Base-by-base conservation (phyloP, 2,329 filamentous ascomycete species). In the Monosporascus sp. region DNA sequence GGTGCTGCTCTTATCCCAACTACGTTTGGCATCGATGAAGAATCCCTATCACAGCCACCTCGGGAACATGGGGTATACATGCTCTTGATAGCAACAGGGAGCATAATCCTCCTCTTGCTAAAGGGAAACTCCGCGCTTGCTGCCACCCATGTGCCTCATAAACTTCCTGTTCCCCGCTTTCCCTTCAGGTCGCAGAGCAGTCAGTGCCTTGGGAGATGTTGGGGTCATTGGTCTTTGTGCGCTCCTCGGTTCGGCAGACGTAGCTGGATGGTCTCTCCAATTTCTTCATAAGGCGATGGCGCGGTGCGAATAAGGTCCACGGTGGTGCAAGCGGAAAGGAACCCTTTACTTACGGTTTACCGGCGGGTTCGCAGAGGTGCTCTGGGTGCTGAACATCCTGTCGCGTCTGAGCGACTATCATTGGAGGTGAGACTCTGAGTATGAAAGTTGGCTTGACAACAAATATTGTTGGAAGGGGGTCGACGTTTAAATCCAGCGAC, bases 301-400 rank as follows among this genome's bases (percentile, higher is more conserved):
- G 17, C 3, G 18, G 20, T n/a, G n/a, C 8, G 41, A 44, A 44
- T 11, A 11, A 44, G 22, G 41, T 22, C 41, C 48, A 55, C 48
- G 37, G 55, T 39, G 53, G 56, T 42, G 54, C 55, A 51, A 51
- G 48, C 31, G 55, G 54, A 51, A 59, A 53, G 58, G 60, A 54
- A 61, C 49, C 54, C 49, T 54, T 53, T 54, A 66, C 64, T 66
- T 66, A 66, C 64, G 62, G 57, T 65, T 66, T 47, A 41, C 53
- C 47, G 62, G 52, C 49, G 53, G 47, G 39, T 51, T 57, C 47
- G 56, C 51, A 53, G 51, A 47, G 53, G 54, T 54, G 51, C 54
- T 56, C 61, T 61, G 52, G 48, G 57, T 36, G 57, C 63, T 61
- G 59, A 62, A 55, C 64, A 67, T 67, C 47, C 58, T 61, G 60